phyloP scores from a whole-genome alignment of 768 basidiomycete genomes.

The Saitozyma sp. region DNA sequence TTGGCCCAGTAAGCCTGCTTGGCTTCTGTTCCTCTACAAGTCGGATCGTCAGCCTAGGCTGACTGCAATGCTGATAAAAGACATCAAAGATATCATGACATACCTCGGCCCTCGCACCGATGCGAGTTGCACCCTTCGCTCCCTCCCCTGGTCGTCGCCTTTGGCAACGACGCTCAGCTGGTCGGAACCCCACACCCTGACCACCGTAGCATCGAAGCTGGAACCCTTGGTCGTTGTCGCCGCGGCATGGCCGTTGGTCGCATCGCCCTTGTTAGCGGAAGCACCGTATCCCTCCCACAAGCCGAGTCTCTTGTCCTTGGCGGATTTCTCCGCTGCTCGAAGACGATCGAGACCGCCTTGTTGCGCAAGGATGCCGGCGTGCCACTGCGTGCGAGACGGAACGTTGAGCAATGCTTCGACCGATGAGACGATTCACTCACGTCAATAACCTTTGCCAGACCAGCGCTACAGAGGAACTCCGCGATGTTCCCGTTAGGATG shows the following conservation, averaged over 20 bases:
- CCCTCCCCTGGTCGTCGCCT: conserved; percentile 63
- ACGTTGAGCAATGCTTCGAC: neutral
- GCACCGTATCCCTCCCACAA: conserved; percentile 48
- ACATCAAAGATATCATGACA: conserved; percentile 14
- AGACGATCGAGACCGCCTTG: conserved; percentile 84
- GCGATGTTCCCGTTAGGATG: conserved; percentile 96
- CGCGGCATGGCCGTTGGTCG: conserved; percentile 21
- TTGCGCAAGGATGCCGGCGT: conserved; percentile 87
- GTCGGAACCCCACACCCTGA: conserved; percentile 89
- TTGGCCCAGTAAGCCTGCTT: conserved; percentile 83
- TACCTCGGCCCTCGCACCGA: conserved; percentile 84
- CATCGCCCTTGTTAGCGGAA: neutral
- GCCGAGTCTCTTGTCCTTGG: conserved; percentile 58
- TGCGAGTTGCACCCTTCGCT: conserved; percentile 80
- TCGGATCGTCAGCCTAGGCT: conserved; percentile 1
- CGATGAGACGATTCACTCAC: conserved; percentile 19
- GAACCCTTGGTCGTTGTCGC: conserved; percentile 39
- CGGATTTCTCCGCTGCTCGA: conserved; percentile 72
- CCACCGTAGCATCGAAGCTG: conserved; percentile 75
- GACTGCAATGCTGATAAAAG: neutral
- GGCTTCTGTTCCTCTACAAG: conserved; percentile 71
- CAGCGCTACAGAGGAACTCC: conserved; percentile 77
- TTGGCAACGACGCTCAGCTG: conserved; percentile 78
- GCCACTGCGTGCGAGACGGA: conserved; percentile 60
- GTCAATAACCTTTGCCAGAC: conserved; percentile 87